Evolutionary conservation across 2,329 filamentous ascomycete genomes (phyloP).

Genomic region (Trichophyton verrucosum): DNA sequence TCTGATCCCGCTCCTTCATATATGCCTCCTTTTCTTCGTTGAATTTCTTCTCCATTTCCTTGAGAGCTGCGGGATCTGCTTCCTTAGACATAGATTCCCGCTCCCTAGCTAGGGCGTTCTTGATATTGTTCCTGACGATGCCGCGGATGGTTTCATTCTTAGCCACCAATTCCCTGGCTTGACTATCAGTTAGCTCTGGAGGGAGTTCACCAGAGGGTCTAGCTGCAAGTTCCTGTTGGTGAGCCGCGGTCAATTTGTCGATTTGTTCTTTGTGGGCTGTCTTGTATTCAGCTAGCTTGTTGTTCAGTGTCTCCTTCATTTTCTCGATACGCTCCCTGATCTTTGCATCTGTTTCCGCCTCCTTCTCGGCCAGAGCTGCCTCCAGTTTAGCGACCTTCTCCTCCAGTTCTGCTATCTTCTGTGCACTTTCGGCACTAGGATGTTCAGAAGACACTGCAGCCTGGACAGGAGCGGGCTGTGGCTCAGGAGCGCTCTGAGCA

Average conservation of each 20-base stretch:
- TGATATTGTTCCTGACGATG: constrained; percentile 48
- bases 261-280: constrained; percentile 39
- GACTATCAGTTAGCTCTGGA: constrained; percentile 36
- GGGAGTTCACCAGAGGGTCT: constrained; percentile 24
- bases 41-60: constrained; percentile 29
- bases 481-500: constrained; percentile 41
- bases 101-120: constrained; percentile 32
- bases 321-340: constrained; percentile 41
- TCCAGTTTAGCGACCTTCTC: constrained; percentile 44
- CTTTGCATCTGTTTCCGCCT: constrained; percentile 38
- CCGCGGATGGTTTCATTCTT: constrained; percentile 38
- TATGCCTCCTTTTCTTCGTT: constrained; percentile 30
- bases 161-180: constrained; percentile 39
- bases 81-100: constrained; percentile 19
- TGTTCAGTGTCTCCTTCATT: constrained; percentile 56
- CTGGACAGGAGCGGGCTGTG: constrained; percentile 22
- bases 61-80: constrained; percentile 25
- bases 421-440: constrained; percentile 28
- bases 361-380: constrained; percentile 41
- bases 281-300: constrained; percentile 49
- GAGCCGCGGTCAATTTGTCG: constrained; percentile 35
- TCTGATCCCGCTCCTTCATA: constrained; percentile 42
- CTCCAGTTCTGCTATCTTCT: constrained; percentile 50
- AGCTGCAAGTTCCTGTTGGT: constrained; percentile 33
- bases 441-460: constrained; percentile 17